Base-by-base conservation (phyloP, 2,329 filamentous ascomycete genomes). In the Colletotrichum aenigma region DNA sequence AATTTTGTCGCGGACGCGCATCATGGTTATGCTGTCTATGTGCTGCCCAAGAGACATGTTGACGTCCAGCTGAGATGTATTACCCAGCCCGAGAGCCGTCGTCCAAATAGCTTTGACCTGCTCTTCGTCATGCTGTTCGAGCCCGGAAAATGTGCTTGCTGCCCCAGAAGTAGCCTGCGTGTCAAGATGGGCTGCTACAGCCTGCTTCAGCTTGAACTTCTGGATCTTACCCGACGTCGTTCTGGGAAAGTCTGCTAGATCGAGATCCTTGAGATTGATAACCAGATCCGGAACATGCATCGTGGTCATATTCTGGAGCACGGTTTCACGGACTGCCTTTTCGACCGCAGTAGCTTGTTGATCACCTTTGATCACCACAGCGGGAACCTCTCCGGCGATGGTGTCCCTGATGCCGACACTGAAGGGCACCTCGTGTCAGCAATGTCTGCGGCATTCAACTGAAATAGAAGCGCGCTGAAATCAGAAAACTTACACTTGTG, bases 71-170 rank as follows among this genome's bases (percentile, higher is more conserved):
- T 48, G 38, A 48, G 38, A 48, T 12, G 38, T n/a, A 7, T 48
- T 3, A 0, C 9, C 9, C 38, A 48, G 38, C 18, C 38, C 38
- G 6, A 48, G 9, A 1, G 38, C 38, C 9, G 18, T 48, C 18
- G 38, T 2, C 38, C 38, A 48, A 18, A 48, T 48, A 0, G 18
- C 38, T n/a, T 48, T 48, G 38, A 48, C 38, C 1, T 48, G 18
- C 38, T 48, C 38, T 48, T 48, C 38, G 18, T 48, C 38, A n/a
- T 48, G 38, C 38, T 48, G 38, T 48, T 9, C 18, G 18, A 48
- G 38, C 38, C 38, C 18, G 0, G 38, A 1, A 5, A n/a, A 48
- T 48, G 38, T 4, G 3, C 0, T 12, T 0, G 38, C 18, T 7
- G 38, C 38, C 3, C 38, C 38, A 2, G 18, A 48, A 4, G 1